Evolutionary conservation across 2,329 filamentous ascomycete genomes (phyloP), one percentile per base, ranked within the genome.

Genomic region (Aspergillus tubingensis): DNA sequence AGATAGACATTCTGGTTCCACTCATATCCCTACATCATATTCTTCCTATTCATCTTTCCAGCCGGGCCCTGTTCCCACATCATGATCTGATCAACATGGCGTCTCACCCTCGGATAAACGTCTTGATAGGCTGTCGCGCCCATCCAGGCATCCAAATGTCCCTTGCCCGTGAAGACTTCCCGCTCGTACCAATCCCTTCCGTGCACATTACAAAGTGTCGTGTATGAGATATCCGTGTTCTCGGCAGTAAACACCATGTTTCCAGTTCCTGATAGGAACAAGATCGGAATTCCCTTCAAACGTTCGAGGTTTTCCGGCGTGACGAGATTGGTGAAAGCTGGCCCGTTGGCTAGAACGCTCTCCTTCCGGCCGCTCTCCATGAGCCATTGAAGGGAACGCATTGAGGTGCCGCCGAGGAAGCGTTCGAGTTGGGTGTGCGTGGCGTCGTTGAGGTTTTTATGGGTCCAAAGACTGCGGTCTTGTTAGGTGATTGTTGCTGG

Each of bases 211-310:
- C 53, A 55, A 7, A 55, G 39, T 8, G 53, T 55, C 23, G 53
- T 55, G 8, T 55, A 55, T 11, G 53, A 55, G n/a, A 44, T 27
- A 15, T 55, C 53, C 8, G 53, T 55, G 15, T 47, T 55, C 53
- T 55, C 53, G 8, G 53, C 53, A 17, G 53, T 57, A 17, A 51
- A 57, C 27, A 57, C 55, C 55, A 50, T 51, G 10, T 57, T 57
- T 21, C 17, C 43, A 13, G 55, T 41, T 6, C 55, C 44, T 11
- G 55, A 57, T 6, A 57, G 19, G 47, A 57, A 57, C 43, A 57
- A 17, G 23, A 57, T 57, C 19, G 55, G 55, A 8, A 57, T 41
- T 15, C 44, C 55, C 13, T 50, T 36, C 47, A 57, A 27, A 19
- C 44, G 44, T 11, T 51, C 21, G 8, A 57, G 17, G 47, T 57